A percentile compares a stretch with the other conserved stretches of the same genome.
phyloP scores from a whole-genome alignment of 1,284 basidiomycete species.

The Ceratobasidium sp. region DNA sequence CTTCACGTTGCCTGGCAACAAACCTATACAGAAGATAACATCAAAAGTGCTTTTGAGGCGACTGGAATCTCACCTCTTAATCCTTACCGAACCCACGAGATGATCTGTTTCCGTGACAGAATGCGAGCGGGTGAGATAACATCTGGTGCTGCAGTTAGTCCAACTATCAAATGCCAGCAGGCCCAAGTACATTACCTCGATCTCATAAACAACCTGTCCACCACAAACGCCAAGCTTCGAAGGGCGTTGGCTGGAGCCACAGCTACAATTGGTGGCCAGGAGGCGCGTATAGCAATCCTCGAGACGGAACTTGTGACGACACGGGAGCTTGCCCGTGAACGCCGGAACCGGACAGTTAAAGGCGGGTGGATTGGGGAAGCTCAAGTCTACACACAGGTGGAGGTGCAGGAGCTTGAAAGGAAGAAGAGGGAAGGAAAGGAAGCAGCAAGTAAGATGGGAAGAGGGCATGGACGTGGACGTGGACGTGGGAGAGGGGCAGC shows the following conservation, averaged over 20 bases:
- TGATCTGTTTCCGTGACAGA: background rate
- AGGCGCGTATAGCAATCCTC: background rate
- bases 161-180: background rate
- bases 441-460: background rate
- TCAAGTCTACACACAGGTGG: constrained; percentile 14
- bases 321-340: background rate
- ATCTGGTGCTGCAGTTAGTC: constrained; percentile 59
- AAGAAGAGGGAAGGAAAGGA: background rate
- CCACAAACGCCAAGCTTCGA: background rate
- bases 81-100: constrained; percentile 23
- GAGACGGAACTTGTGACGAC: background rate
- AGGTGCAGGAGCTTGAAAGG: background rate
- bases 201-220: background rate
- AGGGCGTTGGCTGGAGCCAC: background rate
- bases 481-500: background rate
- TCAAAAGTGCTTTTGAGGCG: constrained; percentile 52
- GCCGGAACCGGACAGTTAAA: background rate
- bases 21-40: constrained; percentile 51
- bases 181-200: background rate
- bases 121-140: constrained; percentile 63
- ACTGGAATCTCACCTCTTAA: constrained; percentile 52
- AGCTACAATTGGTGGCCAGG: background rate
- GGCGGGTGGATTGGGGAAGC: background rate
- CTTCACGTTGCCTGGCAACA: constrained; percentile 18
- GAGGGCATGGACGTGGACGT: background rate